phyloP scores from a whole-genome alignment of 768 basidiomycete genomes.

The Amanita molliuscula region DNA sequence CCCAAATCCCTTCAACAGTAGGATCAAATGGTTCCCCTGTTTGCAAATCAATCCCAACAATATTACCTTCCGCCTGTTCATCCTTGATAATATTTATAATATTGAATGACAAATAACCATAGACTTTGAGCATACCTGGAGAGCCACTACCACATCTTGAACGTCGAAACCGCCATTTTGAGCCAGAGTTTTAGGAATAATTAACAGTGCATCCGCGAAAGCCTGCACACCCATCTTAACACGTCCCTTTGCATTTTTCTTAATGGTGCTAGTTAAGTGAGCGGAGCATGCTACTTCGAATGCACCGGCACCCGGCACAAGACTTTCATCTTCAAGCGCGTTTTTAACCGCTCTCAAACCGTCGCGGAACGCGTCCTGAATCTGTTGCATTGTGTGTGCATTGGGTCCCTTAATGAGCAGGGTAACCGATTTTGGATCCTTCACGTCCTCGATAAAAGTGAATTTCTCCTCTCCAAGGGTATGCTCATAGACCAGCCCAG shows the following conservation, averaged over 20 bases:
- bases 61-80: conserved; percentile 88
- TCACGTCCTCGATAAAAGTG: conserved; percentile 96
- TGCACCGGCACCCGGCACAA: conserved; percentile 95
- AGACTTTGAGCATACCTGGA: conserved; percentile 49
- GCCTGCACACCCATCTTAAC: conserved; percentile 97
- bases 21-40: conserved; percentile 97
- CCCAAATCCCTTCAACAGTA: conserved; percentile 93
- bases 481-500: conserved; percentile 97
- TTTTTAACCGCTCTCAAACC: conserved; percentile 96
- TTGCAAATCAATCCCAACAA: conserved; percentile 84
- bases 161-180: conserved; percentile 96
- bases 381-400: conserved; percentile 90
- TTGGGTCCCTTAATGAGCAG: conserved; percentile 98
- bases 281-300: conserved; percentile 91
- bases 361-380: conserved; percentile 96
- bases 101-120: background rate
- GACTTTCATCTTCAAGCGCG: conserved; percentile 78
- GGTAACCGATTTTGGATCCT: conserved; percentile 89
- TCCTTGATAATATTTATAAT: conserved; percentile 41
- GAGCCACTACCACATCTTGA: conserved; percentile 84
- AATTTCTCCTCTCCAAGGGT: conserved; percentile 98
- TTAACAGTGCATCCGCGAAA: conserved; percentile 86
- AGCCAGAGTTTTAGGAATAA: conserved; percentile 95
- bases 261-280: conserved; percentile 69
- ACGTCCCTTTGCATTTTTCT: conserved; percentile 84